A percentile compares a stretch with the other conserved stretches of the same genome.
These are phyloP conservation scores for Hymenoscyphus occultus DNA, from an alignment of 2,329 filamentous ascomycete genomes.

Conservation along the genomic window DNA sequence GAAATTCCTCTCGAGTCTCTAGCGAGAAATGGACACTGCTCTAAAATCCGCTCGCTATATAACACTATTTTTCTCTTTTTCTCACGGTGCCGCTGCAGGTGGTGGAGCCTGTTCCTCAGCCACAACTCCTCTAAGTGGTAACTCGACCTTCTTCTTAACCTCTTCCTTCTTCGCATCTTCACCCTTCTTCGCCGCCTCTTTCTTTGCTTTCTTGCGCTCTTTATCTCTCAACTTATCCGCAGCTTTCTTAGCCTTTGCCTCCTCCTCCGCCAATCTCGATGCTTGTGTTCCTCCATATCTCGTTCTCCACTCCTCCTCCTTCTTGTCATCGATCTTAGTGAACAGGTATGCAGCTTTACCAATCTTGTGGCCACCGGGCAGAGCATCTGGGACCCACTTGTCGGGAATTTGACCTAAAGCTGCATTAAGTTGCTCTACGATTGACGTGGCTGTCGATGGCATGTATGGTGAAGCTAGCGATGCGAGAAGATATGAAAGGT, in stretches of 20 bases:
- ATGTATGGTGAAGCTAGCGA: conserved; percentile 80
- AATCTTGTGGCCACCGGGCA: conserved; percentile 75
- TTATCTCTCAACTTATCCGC: conserved; percentile 42
- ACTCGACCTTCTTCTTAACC: conserved; percentile 21
- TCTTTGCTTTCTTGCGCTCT: conserved; percentile 46
- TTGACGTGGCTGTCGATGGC: conserved; percentile 71
- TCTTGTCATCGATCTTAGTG: conserved; percentile 75
- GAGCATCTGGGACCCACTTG: conserved; percentile 57
- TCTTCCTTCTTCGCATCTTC: conserved; percentile 31
- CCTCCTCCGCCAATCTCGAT: conserved; percentile 68
- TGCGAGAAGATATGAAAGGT: conserved; percentile 79
- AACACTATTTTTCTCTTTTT: neutral
- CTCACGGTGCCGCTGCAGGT: conserved; percentile 33
- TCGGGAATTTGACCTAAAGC: conserved; percentile 60
- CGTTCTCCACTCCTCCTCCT: conserved; percentile 79
- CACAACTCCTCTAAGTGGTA: conserved; percentile 32
- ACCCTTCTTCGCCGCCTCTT: conserved; percentile 33
- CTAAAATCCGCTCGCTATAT: neutral
- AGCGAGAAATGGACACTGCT: neutral
- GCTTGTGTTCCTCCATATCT: conserved; percentile 66
- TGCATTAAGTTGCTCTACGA: conserved; percentile 71
- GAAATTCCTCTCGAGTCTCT: neutral
- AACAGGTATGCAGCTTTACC: conserved; percentile 79
- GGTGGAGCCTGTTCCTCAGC: conserved; percentile 36
- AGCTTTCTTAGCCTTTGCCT: conserved; percentile 46